Percentiles rank a stretch among this genome's conserved stretches.
phyloP scores from a whole-genome alignment of 768 basidiomycete species.

The Tephrocybe rancida region DNA sequence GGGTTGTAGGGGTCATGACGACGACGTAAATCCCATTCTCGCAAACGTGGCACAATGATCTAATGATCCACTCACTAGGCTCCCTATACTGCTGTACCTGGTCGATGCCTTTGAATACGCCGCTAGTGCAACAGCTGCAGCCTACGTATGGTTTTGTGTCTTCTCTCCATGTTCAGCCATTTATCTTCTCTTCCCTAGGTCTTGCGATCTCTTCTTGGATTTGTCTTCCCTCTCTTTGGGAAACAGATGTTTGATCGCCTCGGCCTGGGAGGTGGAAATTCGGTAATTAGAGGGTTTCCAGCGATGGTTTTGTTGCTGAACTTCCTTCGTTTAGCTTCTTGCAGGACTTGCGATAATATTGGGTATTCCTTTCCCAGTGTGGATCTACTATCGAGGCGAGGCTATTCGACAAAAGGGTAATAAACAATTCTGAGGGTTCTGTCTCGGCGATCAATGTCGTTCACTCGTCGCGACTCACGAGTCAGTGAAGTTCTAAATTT shows the following conservation, averaged over 20 bases:
- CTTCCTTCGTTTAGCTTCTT: background rate
- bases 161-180: background rate
- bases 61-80: too few species aligned
- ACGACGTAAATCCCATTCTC: slow-evolving; percentile 58
- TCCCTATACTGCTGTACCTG: slow-evolving; percentile 70
- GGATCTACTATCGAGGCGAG: slow-evolving; percentile 71
- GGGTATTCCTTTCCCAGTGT: slow-evolving; percentile 75
- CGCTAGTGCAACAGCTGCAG: slow-evolving; percentile 68
- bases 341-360: slow-evolving; percentile 60
- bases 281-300: too few species aligned
- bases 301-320: too few species aligned
- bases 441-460: too few species aligned
- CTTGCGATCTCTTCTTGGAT: slow-evolving; percentile 47
- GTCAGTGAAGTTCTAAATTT: too few species aligned
- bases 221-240: slow-evolving; percentile 50
- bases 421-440: too few species aligned
- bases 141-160: slow-evolving; percentile 44
- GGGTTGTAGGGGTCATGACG: slow-evolving; percentile 55
- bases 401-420: slow-evolving; percentile 47
- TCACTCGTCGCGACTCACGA: too few species aligned
- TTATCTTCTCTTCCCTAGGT: slow-evolving; percentile 26
- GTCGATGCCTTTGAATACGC: slow-evolving; percentile 73
- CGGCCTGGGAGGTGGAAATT: slow-evolving; percentile 69
- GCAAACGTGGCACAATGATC: too few species aligned
- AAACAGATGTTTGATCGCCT: slow-evolving; percentile 63